These are phyloP conservation scores for Cytospora piceae DNA, from an alignment of 2,329 filamentous ascomycete genomes.

Conservation along the genomic window DNA sequence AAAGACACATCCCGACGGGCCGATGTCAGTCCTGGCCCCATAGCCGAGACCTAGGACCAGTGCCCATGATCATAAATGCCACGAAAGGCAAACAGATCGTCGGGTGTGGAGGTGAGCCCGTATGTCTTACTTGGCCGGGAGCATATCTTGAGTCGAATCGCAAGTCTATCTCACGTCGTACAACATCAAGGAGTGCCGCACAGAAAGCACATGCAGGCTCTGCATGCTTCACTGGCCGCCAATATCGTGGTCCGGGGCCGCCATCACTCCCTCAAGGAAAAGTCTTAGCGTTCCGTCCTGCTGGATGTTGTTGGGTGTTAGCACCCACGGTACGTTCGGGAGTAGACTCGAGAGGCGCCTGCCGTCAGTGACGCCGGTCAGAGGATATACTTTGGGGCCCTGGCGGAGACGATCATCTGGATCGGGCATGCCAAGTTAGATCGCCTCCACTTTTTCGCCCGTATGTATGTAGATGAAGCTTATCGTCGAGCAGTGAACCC, in stretches of 20 bases:
- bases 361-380: background rate
- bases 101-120: background rate
- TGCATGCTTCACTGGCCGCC: background rate
- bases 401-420: background rate
- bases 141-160: background rate
- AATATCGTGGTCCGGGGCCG: background rate
- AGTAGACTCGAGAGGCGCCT: background rate
- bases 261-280: background rate
- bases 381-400: background rate
- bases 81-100: background rate
- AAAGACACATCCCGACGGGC: background rate
- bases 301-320: background rate
- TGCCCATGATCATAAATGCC: background rate
- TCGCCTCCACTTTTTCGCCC: background rate
- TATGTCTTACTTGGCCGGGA: background rate
- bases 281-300: background rate
- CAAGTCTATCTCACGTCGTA: background rate
- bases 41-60: no score
- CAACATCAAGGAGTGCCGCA: background rate
- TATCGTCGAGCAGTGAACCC: background rate
- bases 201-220: background rate
- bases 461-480: background rate
- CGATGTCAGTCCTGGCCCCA: background rate
- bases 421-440: conserved; percentile 1
- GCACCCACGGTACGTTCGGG: background rate